Evolutionary conservation across 257 asterid genomes (phyloP), one percentile per base, ranked within the genome.

Genomic region (Phtheirospermum japonicum): DNA sequence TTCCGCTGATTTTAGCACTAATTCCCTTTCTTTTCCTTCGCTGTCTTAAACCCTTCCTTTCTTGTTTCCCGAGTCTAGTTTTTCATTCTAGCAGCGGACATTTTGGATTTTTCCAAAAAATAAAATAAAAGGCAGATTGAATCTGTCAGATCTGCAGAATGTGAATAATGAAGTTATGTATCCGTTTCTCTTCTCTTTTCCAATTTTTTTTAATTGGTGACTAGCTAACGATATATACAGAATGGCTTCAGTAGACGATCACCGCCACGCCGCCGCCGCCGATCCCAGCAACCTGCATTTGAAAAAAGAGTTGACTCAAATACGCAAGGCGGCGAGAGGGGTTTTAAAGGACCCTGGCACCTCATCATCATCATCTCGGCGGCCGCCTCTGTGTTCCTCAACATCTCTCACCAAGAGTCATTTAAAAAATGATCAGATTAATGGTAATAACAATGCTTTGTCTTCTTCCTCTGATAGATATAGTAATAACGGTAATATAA

Each of bases 231-330:
- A 13, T n/a, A 6, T 7, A 7, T 4, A 0, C 4, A 23, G 12
- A 36, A 65, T 43, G 56, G 53, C 64, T 46, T 57, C 73, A 19
- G 43, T 54, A 23, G 28, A 23, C 17, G 82, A 76, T 57, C 72
- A 68, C 59, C 75, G 81, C 14, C 63, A 75, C 62, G 57, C 17
- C 34, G 63, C 11, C 53, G 4, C 23, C 11, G 26, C 76, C 76
- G 91, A 82, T 68, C 89, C 88, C 5, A 80, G 89, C 71, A 80
- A 79, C 73, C 84, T 88, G 67, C 95, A 88, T 82, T 80, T 88
- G 85, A 88, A 83, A 81, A 88, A 83, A 59, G 95, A 88, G 69
- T 39, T 85, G 48, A 83, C 86, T 2, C 92, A 83, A 70, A 83
- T 88, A 68, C 83, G 85, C 54, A 88, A 88, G 79, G 92, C 92